phyloP scores from a whole-genome alignment of 1,284 basidiomycete genomes.

The Chalciporus sp. region DNA sequence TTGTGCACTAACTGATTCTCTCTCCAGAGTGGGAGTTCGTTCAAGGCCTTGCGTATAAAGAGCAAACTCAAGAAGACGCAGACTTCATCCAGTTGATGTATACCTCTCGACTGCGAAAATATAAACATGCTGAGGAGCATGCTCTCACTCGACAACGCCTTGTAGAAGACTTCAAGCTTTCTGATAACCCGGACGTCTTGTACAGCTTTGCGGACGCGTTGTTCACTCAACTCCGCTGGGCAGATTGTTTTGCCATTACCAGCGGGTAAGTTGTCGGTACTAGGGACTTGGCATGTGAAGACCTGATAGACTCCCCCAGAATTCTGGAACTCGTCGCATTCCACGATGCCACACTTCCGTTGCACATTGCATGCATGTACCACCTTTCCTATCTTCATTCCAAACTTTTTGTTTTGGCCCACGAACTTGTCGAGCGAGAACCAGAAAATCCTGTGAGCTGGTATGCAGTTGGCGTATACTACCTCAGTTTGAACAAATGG shows the following conservation, averaged over 20 bases:
- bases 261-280: conserved; percentile 53
- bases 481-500: conserved; percentile 85
- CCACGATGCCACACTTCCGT: conserved; percentile 84
- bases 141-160: conserved; percentile 73
- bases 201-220: conserved; percentile 91
- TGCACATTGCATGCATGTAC: conserved; percentile 98
- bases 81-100: conserved; percentile 93
- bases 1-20: conserved; percentile 5
- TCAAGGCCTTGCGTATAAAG: conserved; percentile 78
- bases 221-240: conserved; percentile 88
- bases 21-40: conserved; percentile 92
- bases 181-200: conserved; percentile 90
- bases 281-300: not conserved
- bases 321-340: conserved; percentile 81
- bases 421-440: conserved; percentile 92
- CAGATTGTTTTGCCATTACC: conserved; percentile 92
- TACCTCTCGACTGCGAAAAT: conserved; percentile 88
- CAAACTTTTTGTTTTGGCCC: conserved; percentile 92
- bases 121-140: conserved; percentile 83
- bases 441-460: conserved; percentile 92
- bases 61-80: conserved; percentile 86
- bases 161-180: conserved; percentile 77
- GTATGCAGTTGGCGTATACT: conserved; percentile 99
- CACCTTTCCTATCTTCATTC: conserved; percentile 91
- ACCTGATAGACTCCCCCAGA: conserved; percentile 43